Conservation (phyloP, 1,139 yeast species). For the Geotrichum klebahnii region DNA sequence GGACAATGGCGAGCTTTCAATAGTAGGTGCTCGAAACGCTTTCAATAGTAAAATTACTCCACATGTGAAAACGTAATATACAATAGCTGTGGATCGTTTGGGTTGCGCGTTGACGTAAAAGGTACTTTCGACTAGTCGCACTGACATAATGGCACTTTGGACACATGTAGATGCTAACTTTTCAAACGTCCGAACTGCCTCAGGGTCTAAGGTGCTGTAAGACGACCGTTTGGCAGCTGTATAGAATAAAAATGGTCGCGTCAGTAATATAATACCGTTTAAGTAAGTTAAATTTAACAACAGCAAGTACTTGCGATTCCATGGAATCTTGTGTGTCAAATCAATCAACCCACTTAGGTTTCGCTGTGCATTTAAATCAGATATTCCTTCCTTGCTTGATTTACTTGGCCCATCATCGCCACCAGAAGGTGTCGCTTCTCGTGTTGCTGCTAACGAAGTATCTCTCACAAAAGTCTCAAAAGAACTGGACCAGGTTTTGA, state of each 20-base stretch:
- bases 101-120: constrained; percentile 37
- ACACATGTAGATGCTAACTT: constrained; percentile 38
- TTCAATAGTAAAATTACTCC: constrained; percentile 26
- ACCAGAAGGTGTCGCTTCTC: background rate
- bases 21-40: constrained; percentile 23
- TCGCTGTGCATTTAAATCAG: background rate
- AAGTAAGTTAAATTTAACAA: constrained; percentile 44
- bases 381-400: background rate
- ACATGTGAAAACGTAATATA: constrained; percentile 29
- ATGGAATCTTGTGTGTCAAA: constrained; percentile 20
- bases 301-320: constrained; percentile 32
- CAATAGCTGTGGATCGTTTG: constrained; percentile 35
- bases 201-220: constrained; percentile 8
- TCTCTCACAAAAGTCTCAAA: constrained; percentile 11
- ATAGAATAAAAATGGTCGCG: constrained; percentile 48
- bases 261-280: constrained; percentile 44
- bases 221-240: constrained; percentile 26
- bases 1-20: constrained; percentile 24
- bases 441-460: background rate
- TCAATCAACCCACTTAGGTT: constrained; percentile 18
- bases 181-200: constrained; percentile 31
- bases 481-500: constrained; percentile 35
- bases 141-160: constrained; percentile 42
- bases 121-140: constrained; percentile 38
- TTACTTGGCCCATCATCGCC: background rate